Percentiles rank a stretch among this genome's conserved stretches.
phyloP scores from a whole-genome alignment of 2,329 filamentous ascomycete species.

The Botrytis byssoidea region DNA sequence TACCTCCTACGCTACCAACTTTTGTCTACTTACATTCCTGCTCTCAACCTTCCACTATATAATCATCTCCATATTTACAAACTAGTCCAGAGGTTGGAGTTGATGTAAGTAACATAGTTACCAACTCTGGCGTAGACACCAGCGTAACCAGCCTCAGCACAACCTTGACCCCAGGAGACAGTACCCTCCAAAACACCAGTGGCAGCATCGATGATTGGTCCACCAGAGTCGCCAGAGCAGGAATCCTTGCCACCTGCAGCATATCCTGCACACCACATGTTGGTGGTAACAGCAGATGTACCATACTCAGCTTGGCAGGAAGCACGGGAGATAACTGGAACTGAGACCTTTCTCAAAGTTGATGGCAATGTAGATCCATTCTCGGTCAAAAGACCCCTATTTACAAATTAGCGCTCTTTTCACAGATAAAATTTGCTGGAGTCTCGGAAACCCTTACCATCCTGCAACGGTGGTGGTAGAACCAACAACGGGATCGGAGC shows the following conservation, averaged over 20 bases:
- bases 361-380: constrained; percentile 20
- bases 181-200: constrained; percentile 27
- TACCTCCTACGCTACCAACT: not conserved
- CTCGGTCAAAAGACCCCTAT: constrained; percentile 19
- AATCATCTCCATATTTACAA: not conserved
- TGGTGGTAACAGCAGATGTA: constrained; percentile 24
- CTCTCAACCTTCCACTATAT: not conserved
- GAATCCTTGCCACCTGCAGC: constrained; percentile 29
- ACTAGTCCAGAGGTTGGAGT: constrained; percentile 1
- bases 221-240: constrained; percentile 30
- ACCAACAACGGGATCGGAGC: constrained; percentile 26
- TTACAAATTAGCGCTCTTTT: not conserved
- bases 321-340: constrained; percentile 27
- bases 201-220: constrained; percentile 29
- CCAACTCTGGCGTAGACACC: constrained; percentile 29
- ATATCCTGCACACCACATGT: constrained; percentile 30
- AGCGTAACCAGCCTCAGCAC: constrained; percentile 26
- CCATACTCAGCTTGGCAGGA: constrained; percentile 26
- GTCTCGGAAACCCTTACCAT: constrained; percentile 18
- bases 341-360: constrained; percentile 26
- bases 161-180: constrained; percentile 30
- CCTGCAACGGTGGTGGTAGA: constrained; percentile 20
- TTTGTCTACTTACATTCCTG: not conserved
- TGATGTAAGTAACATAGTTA: constrained; percentile 22
- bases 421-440: not conserved